These are phyloP conservation scores for Acanthamoeba triangularis DNA, from an alignment of 208 protist species.

Conservation along the genomic window DNA sequence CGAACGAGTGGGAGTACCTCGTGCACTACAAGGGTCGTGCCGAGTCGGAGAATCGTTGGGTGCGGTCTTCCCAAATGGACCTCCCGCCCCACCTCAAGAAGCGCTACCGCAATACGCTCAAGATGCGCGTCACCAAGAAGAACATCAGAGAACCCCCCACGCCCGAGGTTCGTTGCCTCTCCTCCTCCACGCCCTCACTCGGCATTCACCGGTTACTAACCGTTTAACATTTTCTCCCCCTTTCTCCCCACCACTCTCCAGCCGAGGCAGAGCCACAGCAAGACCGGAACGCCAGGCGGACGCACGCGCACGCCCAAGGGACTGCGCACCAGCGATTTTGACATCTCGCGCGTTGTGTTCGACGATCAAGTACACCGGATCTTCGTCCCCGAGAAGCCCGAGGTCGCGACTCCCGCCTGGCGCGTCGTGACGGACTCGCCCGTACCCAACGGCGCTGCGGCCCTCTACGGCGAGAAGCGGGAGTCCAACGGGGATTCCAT, in stretches of 20 bases:
- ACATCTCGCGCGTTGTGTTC: constrained; percentile 52
- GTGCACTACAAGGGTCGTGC: constrained; percentile 44
- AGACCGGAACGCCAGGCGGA: constrained; percentile 7
- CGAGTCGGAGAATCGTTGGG: constrained; percentile 49
- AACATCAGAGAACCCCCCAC: neutral
- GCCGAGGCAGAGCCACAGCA: neutral
- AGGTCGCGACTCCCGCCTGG: constrained; percentile 3
- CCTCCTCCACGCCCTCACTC: neutral
- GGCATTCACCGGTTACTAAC: neutral
- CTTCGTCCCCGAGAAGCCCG: constrained; percentile 50
- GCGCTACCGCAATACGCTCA: constrained; percentile 53
- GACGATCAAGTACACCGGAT: constrained; percentile 58
- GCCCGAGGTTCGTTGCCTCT: neutral
- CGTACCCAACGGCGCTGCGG: neutral
- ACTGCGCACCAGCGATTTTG: constrained; percentile 63
- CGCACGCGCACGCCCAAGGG: constrained; percentile 26
- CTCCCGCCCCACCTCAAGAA: constrained; percentile 11
- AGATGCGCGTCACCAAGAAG: constrained; percentile 56
- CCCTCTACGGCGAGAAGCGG: neutral
- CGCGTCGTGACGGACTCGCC: constrained; percentile 4
- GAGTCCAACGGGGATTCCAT: constrained; percentile 29
- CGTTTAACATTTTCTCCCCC: too few relatives aligned
- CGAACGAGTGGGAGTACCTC: constrained; percentile 68
- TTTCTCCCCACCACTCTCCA: neutral
- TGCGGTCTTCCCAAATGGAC: neutral